Evolutionary conservation across 2,329 filamentous ascomycete genomes (phyloP).

Genomic region (Mycosphaerelloides madeirae): DNA sequence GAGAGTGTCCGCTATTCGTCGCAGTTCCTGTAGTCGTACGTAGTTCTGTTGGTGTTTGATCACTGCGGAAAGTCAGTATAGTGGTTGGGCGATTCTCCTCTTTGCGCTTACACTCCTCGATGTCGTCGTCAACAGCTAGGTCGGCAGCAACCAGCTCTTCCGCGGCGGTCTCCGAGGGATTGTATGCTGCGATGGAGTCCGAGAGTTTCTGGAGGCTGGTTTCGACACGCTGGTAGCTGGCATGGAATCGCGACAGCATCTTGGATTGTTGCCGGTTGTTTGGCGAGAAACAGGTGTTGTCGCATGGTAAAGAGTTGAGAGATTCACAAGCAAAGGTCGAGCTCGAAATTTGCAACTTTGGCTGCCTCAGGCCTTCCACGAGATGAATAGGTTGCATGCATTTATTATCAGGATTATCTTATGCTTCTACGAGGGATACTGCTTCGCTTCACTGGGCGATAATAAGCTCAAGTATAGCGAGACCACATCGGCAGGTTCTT

Average conservation of each 20-base stretch:
- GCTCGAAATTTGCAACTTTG: too few relatives aligned
- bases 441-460: conserved; percentile 13
- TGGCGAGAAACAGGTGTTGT: background rate
- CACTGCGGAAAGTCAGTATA: conserved; percentile 39
- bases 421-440: too few relatives aligned
- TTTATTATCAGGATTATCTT: too few relatives aligned
- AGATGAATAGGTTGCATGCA: too few relatives aligned
- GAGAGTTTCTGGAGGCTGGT: conserved; percentile 60
- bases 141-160: conserved; percentile 68
- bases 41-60: conserved; percentile 72
- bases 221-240: conserved; percentile 45
- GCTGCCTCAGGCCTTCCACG: too few relatives aligned
- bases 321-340: conserved; percentile 1
- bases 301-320: background rate
- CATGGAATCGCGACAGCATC: conserved; percentile 42
- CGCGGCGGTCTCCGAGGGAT: conserved; percentile 64
- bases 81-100: background rate
- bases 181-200: conserved; percentile 77
- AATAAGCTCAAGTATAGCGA: conserved; percentile 35
- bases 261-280: background rate
- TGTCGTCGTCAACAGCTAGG: conserved; percentile 58
- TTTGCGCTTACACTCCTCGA: conserved; percentile 55
- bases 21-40: conserved; percentile 63
- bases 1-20: conserved; percentile 58
- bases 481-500: conserved; percentile 41